Evolutionary conservation across 1,284 basidiomycete species (phyloP), one percentile per base, ranked within the genome.

Genomic region (Cryptococcus wingfieldii): DNA sequence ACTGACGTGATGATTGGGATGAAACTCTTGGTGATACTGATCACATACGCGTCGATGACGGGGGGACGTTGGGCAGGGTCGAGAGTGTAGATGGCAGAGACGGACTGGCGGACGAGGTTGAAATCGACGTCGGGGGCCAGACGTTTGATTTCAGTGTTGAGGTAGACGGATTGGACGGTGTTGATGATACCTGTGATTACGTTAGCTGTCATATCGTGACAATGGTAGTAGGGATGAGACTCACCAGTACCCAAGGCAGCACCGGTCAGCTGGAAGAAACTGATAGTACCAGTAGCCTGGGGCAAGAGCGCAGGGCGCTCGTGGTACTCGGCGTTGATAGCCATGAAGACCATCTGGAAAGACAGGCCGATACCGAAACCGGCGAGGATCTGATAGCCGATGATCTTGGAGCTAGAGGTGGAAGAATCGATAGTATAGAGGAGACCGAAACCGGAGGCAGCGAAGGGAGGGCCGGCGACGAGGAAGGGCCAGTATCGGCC

Each of bases 381-480:
- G n/a, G 77, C 63, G 27, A 80, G 66, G 66, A 81, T 78, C 65
- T 81, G 80, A 70, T 67, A 80, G 0, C 80, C 80, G 49, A 78
- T 74, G 18, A 81, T 54, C 34, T 69, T 70, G 41, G 70, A 61
- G 53, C 63, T 67, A 3, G 75, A 55, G 1, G 77, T 77, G 45
- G 61, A 10, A 16, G 68, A 65, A 39, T 67, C 62, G 59, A 80
- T 56, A 6, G 80, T 80, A 72, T 75, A 81, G 16, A 82, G 70
- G 4, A 82, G 70, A 6, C 79, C 80, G 13, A 73, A 71, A 34
- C 80, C 81, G 62, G 79, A 60, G n/a, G 70, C 71, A 19, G 73
- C 59, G 48, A 80, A 56, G 50, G 55, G 72, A 38, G 57, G 78
- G 62, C 38, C 71, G 19, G 64, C 56, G 37, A 71, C 52, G 42